Base-by-base conservation (phyloP, 495 filamentous ascomycete genomes). In the Pseudomonodictys pantanalensis region DNA sequence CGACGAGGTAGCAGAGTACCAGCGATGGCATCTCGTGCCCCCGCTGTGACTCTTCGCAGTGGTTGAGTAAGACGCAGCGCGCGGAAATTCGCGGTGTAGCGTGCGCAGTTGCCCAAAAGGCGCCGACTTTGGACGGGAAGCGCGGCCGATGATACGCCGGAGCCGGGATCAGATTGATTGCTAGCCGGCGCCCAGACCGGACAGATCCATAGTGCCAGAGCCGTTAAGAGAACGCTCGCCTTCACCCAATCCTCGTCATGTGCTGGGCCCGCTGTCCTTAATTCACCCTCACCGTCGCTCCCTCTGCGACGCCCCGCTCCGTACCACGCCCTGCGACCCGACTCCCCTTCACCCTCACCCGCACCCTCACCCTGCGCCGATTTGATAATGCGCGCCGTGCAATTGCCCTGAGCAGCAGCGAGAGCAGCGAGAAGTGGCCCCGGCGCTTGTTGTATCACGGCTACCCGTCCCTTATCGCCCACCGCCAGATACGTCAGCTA, bases 391-490 rank as follows among this genome's bases (percentile, higher is more conserved):
- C 22, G 49, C 42, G 26, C 41, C 28, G 58, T 47, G n/a, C 12
- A 11, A 9, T 26, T 44, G 30, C 58, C 51, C 50, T 62, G 51
- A 62, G 35, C 42, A 20, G 11, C n/a, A 48, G 26, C 45, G 22
- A 23, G 52, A 62, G 35, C 42, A 20, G 11, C n/a, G 42, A 20
- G 46, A n/a, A 23, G 52, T 63, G 60, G 60, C 53, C 60, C 53
- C 46, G 39, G 60, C 60, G 53, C 47, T 47, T 55, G 48, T 45
- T 62, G 58, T 63, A 51, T 44, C 59, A 56, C 64, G 45, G 33
- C 35, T 54, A 22, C 15, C 47, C 53, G 41, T 50, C 46, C 62
- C 58, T 66, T 57, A 54, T 62, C 64, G 47, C 57, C 62, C 56
- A 52, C 62, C 41, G 45, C 50, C 56, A 20, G 51, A n/a, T 52